Base-by-base conservation (phyloP, 345 rosid genomes). In the Sisymbrium altissimum region DNA sequence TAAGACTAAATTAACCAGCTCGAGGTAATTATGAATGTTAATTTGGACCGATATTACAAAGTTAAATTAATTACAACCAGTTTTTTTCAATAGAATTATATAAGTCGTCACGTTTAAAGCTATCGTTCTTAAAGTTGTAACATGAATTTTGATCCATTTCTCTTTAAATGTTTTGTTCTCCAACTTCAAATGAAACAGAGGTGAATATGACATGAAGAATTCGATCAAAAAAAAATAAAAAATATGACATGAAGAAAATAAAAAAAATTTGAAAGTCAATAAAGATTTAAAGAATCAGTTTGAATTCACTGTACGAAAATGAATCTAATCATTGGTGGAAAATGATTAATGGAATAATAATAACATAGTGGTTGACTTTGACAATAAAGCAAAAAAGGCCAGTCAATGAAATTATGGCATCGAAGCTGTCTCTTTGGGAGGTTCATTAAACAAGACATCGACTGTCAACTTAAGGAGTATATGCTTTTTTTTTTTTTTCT, bases 291-390 rank as follows among this genome's bases (percentile, higher is more conserved):
- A 18, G 44, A 66, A 25, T 46, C 29, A 75, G 62, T 75, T 74
- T 75, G 68, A 67, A 50, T 68, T 59, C 62, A 68, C 38, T 50
- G 55, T 49, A 9, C 46, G n/a, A 49, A 73, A 32, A 19, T 50
- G 73, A 75, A 75, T 58, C 68, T 74, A 66, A 74, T 74, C 54
- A 66, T 74, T 66, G 52, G 44, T 50, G 45, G 68, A 60, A 59
- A 50, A 68, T 49, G 60, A 75, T 75, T 40, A 40, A 49, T 27
- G 41, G 63, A 27, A 56, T n/a, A 12, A 50, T 11, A 50, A 13
- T 19, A 9, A 4, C 0, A 46, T 7, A 60, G 59, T 66, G 52
- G 61, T 49, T 48, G 78, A 74, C 73, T 66, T 66, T 74, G 53
- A 50, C 25, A 11, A 21, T 10, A 55, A 57, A 33, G 2, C 25